phyloP scores from a whole-genome alignment of 2,329 filamentous ascomycete genomes.

The Pestalotiopsis sp. region DNA sequence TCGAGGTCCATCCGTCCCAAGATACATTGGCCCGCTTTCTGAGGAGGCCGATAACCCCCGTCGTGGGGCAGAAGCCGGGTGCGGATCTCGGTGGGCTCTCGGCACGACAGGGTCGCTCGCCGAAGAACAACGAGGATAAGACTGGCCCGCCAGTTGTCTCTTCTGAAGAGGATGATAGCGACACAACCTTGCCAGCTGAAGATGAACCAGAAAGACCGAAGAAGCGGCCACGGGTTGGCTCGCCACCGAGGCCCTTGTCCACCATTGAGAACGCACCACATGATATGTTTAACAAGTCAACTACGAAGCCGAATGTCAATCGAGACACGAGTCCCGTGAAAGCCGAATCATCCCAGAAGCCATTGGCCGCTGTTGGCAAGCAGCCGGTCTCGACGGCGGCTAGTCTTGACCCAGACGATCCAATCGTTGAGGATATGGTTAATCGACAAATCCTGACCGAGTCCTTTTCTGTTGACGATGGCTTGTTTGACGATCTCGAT shows the following conservation, averaged over 20 bases:
- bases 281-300: background rate
- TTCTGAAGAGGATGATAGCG: constrained; percentile 5
- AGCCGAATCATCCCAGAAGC: background rate
- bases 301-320: background rate
- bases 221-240: constrained; percentile 2
- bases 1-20: constrained; percentile 59
- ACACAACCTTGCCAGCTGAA: background rate
- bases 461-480: constrained; percentile 15
- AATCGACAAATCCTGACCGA: constrained; percentile 11
- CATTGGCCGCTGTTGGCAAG: background rate
- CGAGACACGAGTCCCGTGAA: background rate
- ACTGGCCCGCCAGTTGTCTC: background rate
- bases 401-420: constrained; percentile 1
- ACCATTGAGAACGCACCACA: background rate
- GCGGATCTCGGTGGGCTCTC: constrained; percentile 11
- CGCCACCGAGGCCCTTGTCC: background rate
- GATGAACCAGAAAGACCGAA: constrained; percentile 1
- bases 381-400: background rate
- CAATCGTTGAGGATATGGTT: background rate
- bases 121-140: background rate
- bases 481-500: constrained; percentile 13
- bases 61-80: background rate
- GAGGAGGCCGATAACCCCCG: constrained; percentile 25
- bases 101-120: background rate
- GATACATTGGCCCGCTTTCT: constrained; percentile 59